These are phyloP conservation scores for Tieghemostelium lacteum DNA, from an alignment of 78 protist genomes.

Conservation along the genomic window DNA sequence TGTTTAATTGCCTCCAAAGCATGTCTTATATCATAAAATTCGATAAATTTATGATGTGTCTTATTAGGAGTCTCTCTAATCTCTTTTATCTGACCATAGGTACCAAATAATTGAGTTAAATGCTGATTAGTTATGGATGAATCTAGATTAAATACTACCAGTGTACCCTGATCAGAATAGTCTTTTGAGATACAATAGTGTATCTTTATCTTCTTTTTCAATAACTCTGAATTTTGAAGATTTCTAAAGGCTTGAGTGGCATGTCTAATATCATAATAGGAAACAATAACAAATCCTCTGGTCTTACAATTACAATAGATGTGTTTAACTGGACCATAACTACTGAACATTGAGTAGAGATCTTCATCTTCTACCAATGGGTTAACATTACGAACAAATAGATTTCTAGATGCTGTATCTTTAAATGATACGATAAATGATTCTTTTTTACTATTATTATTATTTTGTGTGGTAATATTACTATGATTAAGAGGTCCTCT, in stretches of 20 bases:
- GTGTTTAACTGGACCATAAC: conserved; percentile 52
- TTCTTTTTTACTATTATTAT: not conserved
- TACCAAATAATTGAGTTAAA: conserved; percentile 52
- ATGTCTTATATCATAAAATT: conserved; percentile 83
- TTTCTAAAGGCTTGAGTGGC: conserved; percentile 71
- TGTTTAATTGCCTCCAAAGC: conserved; percentile 81
- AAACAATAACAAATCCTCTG: conserved; percentile 82
- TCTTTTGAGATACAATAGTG: conserved; percentile 77
- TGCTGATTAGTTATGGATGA: conserved; percentile 38
- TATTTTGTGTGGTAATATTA: not conserved
- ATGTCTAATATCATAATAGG: conserved; percentile 86
- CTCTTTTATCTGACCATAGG: conserved; percentile 86
- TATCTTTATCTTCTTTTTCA: conserved; percentile 24
- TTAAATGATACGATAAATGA: conserved; percentile 25
- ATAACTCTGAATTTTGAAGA: conserved; percentile 16
- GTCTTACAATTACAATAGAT: conserved; percentile 34
- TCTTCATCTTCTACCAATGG: conserved; percentile 30
- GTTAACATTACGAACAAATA: conserved; percentile 71
- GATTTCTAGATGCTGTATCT: conserved; percentile 75
- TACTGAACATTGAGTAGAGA: conserved; percentile 15
- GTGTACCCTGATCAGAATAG: conserved; percentile 86
- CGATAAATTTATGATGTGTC: conserved; percentile 87
- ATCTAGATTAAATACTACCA: conserved; percentile 87
- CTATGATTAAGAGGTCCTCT: not conserved
- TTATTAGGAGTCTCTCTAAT: conserved; percentile 92